Evolutionary conservation across 257 asterid genomes (phyloP), one percentile per base, ranked within the genome.

Genomic region (Capsicum baccatum): DNA sequence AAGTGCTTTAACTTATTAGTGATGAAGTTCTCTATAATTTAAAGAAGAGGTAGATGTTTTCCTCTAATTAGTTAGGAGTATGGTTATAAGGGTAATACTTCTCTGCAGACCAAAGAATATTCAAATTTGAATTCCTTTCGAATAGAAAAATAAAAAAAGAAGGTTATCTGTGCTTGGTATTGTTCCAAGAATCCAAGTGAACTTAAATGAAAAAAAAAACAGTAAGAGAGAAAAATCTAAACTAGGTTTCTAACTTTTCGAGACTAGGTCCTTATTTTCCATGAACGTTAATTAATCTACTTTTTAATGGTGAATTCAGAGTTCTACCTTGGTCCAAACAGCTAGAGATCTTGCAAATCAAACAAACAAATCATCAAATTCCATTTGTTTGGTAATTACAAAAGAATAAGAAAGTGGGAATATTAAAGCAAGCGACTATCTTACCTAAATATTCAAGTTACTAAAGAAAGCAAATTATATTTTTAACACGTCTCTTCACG

Each of bases 301-400:
- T 55, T 55, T 17, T 15, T 54, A 35, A 11, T 1, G 15, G 66
- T 57, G 66, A 37, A 35, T 15, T 48, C 26, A 5, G 39, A 64
- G 54, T 48, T 82, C 9, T 80, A 58, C 15, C 33, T 13, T 68
- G 26, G 76, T 68, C 59, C 59, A 47, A 19, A 19, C 19, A 48
- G 58, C 79, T n/a, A 71, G 11, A 73, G 16, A 73, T 73, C 6
- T 26, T n/a, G 16, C 60, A 56, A 69, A 83, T 66, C 35, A 83
- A 48, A 68, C 19, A 37, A 83, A 68, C 85, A 66, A 83, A 80
- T 9, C 4, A 21, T 33, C 52, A 21, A 60, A 15, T 15, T 6
- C 59, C 35, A 0, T 57, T 59, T 10, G 57, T 59, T 57, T 48
- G 73, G 44, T 59, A 59, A n/a, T 26, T 26, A 26, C 1, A 35